Evolutionary conservation across 768 basidiomycete genomes (phyloP).

Genomic region (Sutorius australiensis): DNA sequence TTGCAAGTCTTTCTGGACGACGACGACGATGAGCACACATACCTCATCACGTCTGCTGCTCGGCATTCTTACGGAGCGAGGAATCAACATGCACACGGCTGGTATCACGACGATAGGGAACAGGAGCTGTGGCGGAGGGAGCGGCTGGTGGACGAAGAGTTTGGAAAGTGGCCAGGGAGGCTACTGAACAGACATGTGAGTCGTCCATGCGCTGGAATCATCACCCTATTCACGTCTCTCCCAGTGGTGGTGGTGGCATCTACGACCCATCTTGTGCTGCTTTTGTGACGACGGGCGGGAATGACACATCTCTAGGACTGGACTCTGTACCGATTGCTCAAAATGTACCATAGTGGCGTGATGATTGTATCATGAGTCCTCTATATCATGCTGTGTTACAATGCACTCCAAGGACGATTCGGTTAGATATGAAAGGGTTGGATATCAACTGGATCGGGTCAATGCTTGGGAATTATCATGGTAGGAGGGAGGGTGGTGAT

Average conservation of each 20-base stretch:
- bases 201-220: constrained; percentile 5
- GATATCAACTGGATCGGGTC: constrained; percentile 1
- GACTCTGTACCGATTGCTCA: not conserved
- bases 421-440: not conserved
- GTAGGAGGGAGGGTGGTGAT: constrained; percentile 87
- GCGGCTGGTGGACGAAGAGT: constrained; percentile 44
- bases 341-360: not conserved
- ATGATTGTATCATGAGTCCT: constrained; percentile 15
- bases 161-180: constrained; percentile 67
- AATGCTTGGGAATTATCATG: constrained; percentile 66
- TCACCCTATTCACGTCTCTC: not conserved
- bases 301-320: constrained; percentile 8
- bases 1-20: constrained; percentile 7
- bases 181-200: constrained; percentile 68
- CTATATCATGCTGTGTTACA: constrained; percentile 3
- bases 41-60: constrained; percentile 32
- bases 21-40: constrained; percentile 37
- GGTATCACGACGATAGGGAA: constrained; percentile 20
- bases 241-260: constrained; percentile 86
- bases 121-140: constrained; percentile 42
- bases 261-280: constrained; percentile 63
- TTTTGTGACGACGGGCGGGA: constrained; percentile 50
- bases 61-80: constrained; percentile 14
- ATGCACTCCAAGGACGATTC: not conserved
- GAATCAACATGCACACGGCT: constrained; percentile 21